Conservation (phyloP, 352 stramenopile genomes). For the Phytopythium vexans region DNA sequence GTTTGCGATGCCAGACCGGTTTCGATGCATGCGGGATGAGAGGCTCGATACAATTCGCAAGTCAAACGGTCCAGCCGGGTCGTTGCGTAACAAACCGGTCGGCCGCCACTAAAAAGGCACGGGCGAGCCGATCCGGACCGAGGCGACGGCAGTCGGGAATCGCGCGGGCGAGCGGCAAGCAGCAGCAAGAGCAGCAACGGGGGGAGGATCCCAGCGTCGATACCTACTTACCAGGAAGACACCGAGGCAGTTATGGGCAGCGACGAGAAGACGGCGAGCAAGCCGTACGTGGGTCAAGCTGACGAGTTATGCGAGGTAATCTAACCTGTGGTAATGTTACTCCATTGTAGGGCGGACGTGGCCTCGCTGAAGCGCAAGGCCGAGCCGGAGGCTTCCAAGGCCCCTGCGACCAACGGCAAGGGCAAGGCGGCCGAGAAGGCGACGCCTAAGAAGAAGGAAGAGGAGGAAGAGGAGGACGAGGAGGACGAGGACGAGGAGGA, state of each 20-base stretch:
- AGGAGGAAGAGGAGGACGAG: slow-evolving; percentile 46
- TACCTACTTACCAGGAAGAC: no score
- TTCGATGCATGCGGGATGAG: no score
- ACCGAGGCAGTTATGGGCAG: slow-evolving; percentile 19
- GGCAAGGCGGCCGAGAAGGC: slow-evolving; percentile 23
- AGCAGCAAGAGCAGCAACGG: not conserved
- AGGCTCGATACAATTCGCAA: no score
- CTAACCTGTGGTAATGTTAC: not conserved
- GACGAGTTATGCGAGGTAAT: not conserved
- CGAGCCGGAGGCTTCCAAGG: slow-evolving; percentile 16
- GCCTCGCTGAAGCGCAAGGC: slow-evolving; percentile 45
- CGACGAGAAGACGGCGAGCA: slow-evolving; percentile 30
- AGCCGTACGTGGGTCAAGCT: slow-evolving; percentile 32
- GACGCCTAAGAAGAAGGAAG: slow-evolving; percentile 34
- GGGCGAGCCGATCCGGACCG: no score
- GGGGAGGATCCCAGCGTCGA: no score
- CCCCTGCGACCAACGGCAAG: slow-evolving; percentile 37
- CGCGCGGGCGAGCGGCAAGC: not conserved
- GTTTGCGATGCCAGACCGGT: no score
- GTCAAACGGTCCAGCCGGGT: no score
- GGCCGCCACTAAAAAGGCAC: no score
- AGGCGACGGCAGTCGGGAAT: no score
- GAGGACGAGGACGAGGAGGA: slow-evolving; percentile 47
- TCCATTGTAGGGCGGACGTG: slow-evolving; percentile 26
- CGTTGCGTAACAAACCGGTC: no score